phyloP scores from a whole-genome alignment of 768 basidiomycete species.

The Aureoboletus auriporus region DNA sequence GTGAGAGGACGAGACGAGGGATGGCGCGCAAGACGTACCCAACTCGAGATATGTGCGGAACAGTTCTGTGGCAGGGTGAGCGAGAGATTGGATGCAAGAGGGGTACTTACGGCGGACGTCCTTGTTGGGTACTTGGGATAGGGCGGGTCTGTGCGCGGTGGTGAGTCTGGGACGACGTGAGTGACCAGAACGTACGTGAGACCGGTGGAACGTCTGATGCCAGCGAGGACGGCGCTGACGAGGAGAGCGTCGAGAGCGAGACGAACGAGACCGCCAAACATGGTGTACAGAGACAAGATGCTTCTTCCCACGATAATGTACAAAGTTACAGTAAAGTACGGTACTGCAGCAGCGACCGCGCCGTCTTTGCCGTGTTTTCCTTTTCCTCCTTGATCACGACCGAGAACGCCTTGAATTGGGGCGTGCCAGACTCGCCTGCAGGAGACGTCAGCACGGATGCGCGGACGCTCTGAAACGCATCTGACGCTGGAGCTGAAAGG shows the following conservation, averaged over 20 bases:
- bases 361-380: constrained; percentile 45
- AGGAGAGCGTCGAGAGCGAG: constrained; percentile 75
- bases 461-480: constrained; percentile 7
- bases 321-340: constrained; percentile 17
- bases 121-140: constrained; percentile 80
- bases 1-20: neutral
- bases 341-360: constrained; percentile 30
- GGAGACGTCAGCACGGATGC: constrained; percentile 10
- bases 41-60: constrained; percentile 76
- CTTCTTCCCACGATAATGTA: constrained; percentile 16
- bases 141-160: constrained; percentile 51
- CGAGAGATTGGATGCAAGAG: neutral
- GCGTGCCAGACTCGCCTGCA: constrained; percentile 54
- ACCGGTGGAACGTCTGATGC: constrained; percentile 79
- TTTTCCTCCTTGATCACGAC: constrained; percentile 76
- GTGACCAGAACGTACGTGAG: constrained; percentile 59
- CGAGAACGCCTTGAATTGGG: constrained; percentile 71
- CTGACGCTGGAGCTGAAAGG: constrained; percentile 71
- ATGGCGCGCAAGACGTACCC: constrained; percentile 42
- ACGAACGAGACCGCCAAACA: constrained; percentile 45
- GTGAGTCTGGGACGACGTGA: neutral
- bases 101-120: constrained; percentile 72
- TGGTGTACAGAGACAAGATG: constrained; percentile 3
- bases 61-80: constrained; percentile 45
- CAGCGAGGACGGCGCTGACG: constrained; percentile 78